A percentile compares a stretch with the other conserved stretches of the same genome.
phyloP scores from a whole-genome alignment of 306 rosid species.

The Cucumis melo region DNA sequence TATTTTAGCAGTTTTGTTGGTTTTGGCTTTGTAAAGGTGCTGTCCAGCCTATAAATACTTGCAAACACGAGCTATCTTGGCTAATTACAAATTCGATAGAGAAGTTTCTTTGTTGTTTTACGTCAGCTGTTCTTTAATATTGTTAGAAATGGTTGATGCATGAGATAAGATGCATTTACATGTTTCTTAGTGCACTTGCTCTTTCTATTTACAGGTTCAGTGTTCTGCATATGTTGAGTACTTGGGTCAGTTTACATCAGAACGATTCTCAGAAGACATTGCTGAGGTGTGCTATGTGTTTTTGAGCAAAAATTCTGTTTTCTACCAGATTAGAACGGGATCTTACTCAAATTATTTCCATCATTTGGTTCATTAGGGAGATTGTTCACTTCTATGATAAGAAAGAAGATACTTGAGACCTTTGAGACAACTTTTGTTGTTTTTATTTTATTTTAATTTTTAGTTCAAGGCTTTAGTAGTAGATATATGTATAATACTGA shows the following conservation, averaged over 20 bases:
- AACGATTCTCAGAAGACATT: constrained; percentile 77
- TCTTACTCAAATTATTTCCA: neutral
- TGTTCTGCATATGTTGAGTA: constrained; percentile 85
- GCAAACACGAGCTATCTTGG: neutral
- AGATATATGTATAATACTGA: constrained; percentile 4
- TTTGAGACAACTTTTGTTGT: neutral
- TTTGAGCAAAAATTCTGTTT: neutral
- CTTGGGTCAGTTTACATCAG: constrained; percentile 90
- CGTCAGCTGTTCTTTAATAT: neutral
- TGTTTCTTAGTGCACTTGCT: neutral
- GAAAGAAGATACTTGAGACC: neutral
- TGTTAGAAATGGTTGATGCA: neutral
- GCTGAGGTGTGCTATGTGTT: constrained; percentile 51
- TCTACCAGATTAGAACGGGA: neutral
- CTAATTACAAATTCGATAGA: neutral
- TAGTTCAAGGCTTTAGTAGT: neutral
- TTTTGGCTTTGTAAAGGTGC: neutral
- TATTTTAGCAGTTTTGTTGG: neutral
- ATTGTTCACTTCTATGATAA: neutral
- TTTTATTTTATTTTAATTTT: no score
- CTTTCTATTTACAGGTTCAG: constrained; percentile 47
- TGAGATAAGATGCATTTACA: neutral
- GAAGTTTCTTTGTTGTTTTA: neutral
- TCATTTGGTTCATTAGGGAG: neutral
- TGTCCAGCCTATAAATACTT: neutral